Evolutionary conservation across 495 filamentous ascomycete species (phyloP).

Genomic region (Bryoglossum gracile): DNA sequence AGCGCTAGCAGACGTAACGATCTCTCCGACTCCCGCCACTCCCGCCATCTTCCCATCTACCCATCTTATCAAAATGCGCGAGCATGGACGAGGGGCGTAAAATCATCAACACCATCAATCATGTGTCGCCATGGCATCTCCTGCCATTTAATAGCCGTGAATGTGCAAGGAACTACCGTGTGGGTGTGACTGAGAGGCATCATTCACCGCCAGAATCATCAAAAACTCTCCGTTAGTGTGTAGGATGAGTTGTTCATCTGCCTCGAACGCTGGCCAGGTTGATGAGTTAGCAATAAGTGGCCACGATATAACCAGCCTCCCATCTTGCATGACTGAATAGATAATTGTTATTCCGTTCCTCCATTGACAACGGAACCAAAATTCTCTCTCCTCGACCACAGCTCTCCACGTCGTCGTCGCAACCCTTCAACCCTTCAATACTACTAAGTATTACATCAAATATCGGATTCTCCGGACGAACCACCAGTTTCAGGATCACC

Average conservation of each 20-base stretch:
- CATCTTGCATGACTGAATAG: slow-evolving; percentile 17
- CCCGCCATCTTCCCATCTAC: neutral
- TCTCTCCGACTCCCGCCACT: too few relatives aligned
- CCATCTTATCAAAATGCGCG: neutral
- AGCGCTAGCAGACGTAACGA: too few relatives aligned
- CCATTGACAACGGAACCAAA: neutral
- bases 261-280: neutral
- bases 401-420: too few relatives aligned
- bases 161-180: neutral
- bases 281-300: slow-evolving; percentile 10
- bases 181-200: slow-evolving; percentile 1
- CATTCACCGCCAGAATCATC: slow-evolving; percentile 13
- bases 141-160: slow-evolving; percentile 10
- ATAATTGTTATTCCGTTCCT: slow-evolving; percentile 1
- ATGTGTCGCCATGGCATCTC: neutral
- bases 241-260: neutral
- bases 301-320: slow-evolving; percentile 19
- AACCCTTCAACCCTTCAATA: too few relatives aligned
- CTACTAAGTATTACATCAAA: too few relatives aligned
- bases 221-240: too few relatives aligned
- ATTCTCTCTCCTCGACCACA: too few relatives aligned
- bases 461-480: too few relatives aligned
- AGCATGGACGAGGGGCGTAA: neutral
- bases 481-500: too few relatives aligned
- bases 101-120: neutral